Percentiles rank a stretch among this genome's conserved stretches.
Conservation (phyloP, 148 eudicot genomes). For the Hydrangea macrophylla region DNA sequence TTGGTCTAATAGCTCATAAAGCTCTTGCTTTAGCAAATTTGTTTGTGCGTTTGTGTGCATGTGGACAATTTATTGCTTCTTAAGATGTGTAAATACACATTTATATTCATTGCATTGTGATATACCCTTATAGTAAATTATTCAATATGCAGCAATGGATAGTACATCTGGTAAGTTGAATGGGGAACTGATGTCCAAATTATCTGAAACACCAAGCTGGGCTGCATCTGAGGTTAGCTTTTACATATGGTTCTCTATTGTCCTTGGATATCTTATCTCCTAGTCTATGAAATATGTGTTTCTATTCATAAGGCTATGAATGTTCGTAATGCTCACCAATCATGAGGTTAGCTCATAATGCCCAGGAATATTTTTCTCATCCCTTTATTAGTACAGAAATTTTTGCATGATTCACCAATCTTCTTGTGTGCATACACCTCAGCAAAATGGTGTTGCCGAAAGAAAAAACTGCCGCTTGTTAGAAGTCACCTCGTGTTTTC, state of each 20-base stretch:
- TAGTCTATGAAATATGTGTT: neutral
- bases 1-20: neutral
- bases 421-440: no score
- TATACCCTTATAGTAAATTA: constrained; percentile 8
- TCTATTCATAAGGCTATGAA: no score
- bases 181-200: constrained; percentile 38
- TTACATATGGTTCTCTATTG: neutral
- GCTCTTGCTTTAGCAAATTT: neutral
- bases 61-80: neutral
- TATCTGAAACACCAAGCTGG: constrained; percentile 34
- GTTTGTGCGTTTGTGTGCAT: neutral
- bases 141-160: constrained; percentile 41
- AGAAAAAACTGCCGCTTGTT: no score
- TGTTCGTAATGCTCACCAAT: no score
- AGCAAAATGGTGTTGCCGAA: no score
- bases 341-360: no score
- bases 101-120: neutral
- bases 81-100: neutral
- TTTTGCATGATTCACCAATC: no score
- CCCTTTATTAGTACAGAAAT: no score
- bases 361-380: no score
- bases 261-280: neutral
- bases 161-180: constrained; percentile 35
- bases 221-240: constrained; percentile 58
- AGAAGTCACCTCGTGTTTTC: no score